phyloP scores from a whole-genome alignment of 176 grass and related monocot genomes.

The Juncus effusus region DNA sequence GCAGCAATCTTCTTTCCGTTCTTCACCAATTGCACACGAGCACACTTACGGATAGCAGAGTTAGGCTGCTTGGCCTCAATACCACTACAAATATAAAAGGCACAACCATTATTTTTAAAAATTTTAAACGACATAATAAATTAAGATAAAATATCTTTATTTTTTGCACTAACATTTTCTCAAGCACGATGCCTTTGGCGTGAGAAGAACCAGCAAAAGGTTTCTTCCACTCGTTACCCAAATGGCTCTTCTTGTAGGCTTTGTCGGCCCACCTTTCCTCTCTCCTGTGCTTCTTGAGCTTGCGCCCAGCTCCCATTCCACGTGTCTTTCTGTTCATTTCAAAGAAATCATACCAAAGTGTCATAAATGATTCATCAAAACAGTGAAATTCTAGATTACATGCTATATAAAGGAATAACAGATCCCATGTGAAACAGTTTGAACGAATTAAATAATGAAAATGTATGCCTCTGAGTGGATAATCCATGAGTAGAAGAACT shows the following conservation, averaged over 20 bases:
- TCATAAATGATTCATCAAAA: not conserved
- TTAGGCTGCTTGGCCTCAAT: slow-evolving; percentile 80
- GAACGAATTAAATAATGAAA: not conserved
- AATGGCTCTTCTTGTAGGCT: slow-evolving; percentile 75
- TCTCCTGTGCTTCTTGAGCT: slow-evolving; percentile 69
- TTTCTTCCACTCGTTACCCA: slow-evolving; percentile 83
- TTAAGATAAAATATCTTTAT: not conserved
- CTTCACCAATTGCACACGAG: slow-evolving; percentile 72
- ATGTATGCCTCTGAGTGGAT: slow-evolving; percentile 18
- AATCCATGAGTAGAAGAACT: slow-evolving; percentile 7
- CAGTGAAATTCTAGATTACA: not conserved
- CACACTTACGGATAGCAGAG: slow-evolving; percentile 75
- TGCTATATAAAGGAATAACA: not conserved
- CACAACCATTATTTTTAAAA: not conserved
- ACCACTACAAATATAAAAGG: slow-evolving; percentile 34
- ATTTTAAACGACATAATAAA: not conserved
- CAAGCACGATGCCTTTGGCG: slow-evolving; percentile 73
- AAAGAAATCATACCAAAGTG: not conserved
- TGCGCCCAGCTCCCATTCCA: slow-evolving; percentile 75
- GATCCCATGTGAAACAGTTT: not conserved
- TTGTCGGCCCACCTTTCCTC: slow-evolving; percentile 72
- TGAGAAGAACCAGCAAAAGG: slow-evolving; percentile 75
- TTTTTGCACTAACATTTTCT: slow-evolving; percentile 46
- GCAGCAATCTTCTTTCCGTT: slow-evolving; percentile 78
- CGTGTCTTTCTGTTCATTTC: slow-evolving; percentile 48